These are phyloP conservation scores for Coprinopsis strossmayeri DNA, from an alignment of 768 basidiomycete species.

Conservation along the genomic window DNA sequence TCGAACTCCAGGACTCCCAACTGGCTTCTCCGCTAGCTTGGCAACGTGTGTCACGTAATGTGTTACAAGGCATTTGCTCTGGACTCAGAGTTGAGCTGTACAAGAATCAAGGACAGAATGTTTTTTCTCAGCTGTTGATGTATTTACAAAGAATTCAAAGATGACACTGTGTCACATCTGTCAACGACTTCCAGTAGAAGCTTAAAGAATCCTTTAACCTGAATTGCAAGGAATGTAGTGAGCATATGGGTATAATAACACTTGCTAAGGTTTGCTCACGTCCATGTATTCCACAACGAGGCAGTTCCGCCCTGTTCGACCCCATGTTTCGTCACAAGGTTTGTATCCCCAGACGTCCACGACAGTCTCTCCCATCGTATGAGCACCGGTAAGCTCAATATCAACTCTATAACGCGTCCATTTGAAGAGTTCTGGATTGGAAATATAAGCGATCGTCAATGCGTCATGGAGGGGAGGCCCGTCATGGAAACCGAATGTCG, in stretches of 20 bases:
- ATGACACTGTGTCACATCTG: constrained; percentile 52
- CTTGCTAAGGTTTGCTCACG: constrained; percentile 33
- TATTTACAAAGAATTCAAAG: constrained; percentile 36
- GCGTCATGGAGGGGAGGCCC: constrained; percentile 89
- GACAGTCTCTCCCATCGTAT: constrained; percentile 71
- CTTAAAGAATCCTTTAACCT: constrained; percentile 64
- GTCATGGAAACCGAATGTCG: constrained; percentile 73
- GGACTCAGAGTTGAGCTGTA: no score
- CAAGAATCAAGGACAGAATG: no score
- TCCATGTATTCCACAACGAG: constrained; percentile 60
- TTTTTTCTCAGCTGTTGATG: no score
- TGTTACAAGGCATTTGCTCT: no score
- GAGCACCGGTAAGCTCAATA: constrained; percentile 63
- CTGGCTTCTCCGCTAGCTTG: no score
- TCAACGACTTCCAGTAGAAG: constrained; percentile 55
- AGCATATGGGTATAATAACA: background rate
- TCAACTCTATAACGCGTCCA: constrained; percentile 70
- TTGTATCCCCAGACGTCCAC: constrained; percentile 71
- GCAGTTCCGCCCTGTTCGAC: constrained; percentile 68
- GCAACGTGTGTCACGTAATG: no score
- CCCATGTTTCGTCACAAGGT: constrained; percentile 63
- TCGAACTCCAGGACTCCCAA: background rate
- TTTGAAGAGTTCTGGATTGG: constrained; percentile 59
- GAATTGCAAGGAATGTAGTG: background rate
- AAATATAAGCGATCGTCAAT: constrained; percentile 72